A percentile compares a stretch with the other conserved stretches of the same genome.
Conservation (phyloP, 345 rosid species). For the Eutrema yunnanense region DNA sequence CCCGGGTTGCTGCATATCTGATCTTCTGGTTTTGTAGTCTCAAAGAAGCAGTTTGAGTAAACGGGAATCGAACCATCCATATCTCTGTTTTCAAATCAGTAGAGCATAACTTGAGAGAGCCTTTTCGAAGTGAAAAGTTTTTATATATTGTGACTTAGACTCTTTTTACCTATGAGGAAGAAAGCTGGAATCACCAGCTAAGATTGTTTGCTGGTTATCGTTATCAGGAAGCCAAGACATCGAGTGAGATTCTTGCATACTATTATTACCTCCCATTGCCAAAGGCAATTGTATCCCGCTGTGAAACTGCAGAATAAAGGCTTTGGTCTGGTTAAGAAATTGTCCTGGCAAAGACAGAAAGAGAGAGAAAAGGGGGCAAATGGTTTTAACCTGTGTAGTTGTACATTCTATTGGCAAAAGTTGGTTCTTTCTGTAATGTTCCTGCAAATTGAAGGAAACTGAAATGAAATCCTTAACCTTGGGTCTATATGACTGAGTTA, state of each 20-base stretch:
- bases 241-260: conserved; percentile 53
- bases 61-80: conserved; percentile 50
- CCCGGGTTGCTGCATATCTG: conserved; percentile 42
- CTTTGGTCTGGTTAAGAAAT: conserved; percentile 2
- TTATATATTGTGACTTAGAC: neutral
- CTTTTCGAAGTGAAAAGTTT: neutral
- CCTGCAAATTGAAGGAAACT: conserved; percentile 40
- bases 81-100: conserved; percentile 36
- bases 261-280: conserved; percentile 39
- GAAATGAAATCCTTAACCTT: neutral
- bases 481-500: neutral
- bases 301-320: conserved; percentile 45
- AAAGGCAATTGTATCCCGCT: conserved; percentile 51
- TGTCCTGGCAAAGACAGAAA: neutral
- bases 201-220: conserved; percentile 50
- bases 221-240: conserved; percentile 62
- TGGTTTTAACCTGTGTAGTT: conserved; percentile 47
- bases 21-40: conserved; percentile 42
- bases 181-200: conserved; percentile 51
- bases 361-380: neutral
- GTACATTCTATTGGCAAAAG: conserved; percentile 49
- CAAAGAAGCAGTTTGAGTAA: conserved; percentile 48
- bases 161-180: conserved; percentile 47
- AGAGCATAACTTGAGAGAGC: neutral
- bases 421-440: conserved; percentile 51